phyloP scores from a whole-genome alignment of 75 land plant genomes.

The Sequoiadendron giganteum region DNA sequence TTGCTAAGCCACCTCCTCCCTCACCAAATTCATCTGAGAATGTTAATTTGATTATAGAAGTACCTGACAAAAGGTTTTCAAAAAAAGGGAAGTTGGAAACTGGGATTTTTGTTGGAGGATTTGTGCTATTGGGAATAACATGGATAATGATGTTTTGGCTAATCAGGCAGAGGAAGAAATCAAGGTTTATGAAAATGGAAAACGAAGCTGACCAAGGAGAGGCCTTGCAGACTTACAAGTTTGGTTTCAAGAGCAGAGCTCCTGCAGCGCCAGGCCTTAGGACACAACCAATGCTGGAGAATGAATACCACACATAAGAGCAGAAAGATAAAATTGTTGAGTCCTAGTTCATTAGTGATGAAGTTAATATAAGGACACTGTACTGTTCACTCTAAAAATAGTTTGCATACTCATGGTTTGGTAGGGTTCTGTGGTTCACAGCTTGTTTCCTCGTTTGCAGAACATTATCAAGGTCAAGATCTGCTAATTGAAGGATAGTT shows the following conservation, averaged over 20 bases:
- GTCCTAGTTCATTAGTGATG: not conserved
- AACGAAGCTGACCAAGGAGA: conserved; percentile 51
- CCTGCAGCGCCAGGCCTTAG: conserved; percentile 57
- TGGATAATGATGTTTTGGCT: conserved; percentile 23
- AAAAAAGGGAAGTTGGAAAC: conserved; percentile 37
- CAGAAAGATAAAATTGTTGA: not conserved
- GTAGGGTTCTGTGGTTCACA: not conserved
- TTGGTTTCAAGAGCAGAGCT: conserved; percentile 47
- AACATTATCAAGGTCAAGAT: not conserved
- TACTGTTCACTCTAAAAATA: not conserved
- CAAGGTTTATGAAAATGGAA: conserved; percentile 47
- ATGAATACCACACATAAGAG: conserved; percentile 26
- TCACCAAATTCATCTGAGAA: not conserved
- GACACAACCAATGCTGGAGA: conserved; percentile 63
- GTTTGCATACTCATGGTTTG: not conserved
- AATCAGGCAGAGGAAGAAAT: conserved; percentile 18
- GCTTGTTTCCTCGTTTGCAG: not conserved
- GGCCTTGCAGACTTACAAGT: conserved; percentile 43
- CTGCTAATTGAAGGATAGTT: not conserved
- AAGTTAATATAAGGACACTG: not conserved
- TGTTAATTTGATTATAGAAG: not conserved
- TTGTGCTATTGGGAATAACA: conserved; percentile 32
- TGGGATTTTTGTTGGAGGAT: conserved; percentile 32
- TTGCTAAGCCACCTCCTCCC: not conserved
- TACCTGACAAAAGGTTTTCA: conserved; percentile 14